These are phyloP conservation scores for Cladosporium sp. DNA, from an alignment of 2,329 filamentous ascomycete species.

Conservation along the genomic window DNA sequence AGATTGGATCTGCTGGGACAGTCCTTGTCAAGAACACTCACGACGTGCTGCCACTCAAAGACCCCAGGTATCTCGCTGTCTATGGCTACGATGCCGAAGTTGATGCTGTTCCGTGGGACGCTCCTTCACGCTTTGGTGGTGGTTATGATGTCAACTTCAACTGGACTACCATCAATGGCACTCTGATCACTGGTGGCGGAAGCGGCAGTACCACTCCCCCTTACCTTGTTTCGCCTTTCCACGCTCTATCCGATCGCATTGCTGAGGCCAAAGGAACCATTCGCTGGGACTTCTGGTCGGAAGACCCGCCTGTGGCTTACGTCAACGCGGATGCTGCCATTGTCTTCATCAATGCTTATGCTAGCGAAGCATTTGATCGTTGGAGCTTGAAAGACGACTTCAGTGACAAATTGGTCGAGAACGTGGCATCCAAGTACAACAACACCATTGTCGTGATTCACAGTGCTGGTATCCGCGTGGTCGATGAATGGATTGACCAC, in stretches of 20 bases:
- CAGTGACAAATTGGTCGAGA: neutral
- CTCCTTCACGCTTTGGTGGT: neutral
- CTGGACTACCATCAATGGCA: slow-evolving; percentile 17
- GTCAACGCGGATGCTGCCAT: slow-evolving; percentile 9
- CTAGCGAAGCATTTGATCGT: slow-evolving; percentile 13
- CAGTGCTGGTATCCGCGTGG: slow-evolving; percentile 26
- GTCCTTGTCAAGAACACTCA: slow-evolving; percentile 60
- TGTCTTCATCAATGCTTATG: slow-evolving; percentile 29
- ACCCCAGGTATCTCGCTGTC: slow-evolving; percentile 49
- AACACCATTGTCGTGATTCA: slow-evolving; percentile 29
- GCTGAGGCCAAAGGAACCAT: no score
- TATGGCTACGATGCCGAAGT: slow-evolving; percentile 27
- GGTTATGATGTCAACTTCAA: neutral
- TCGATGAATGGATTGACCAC: slow-evolving; percentile 28
- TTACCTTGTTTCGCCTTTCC: slow-evolving; percentile 22
- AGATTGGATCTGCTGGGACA: slow-evolving; percentile 57
- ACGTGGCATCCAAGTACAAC: neutral
- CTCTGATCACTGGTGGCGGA: slow-evolving; percentile 27
- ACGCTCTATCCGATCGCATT: slow-evolving; percentile 8
- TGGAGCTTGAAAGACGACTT: neutral
- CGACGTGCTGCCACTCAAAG: slow-evolving; percentile 50
- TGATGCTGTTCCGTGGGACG: slow-evolving; percentile 8
- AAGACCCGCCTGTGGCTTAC: no score
- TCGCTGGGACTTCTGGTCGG: no score
- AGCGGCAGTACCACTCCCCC: slow-evolving; percentile 24